Evolutionary conservation across 148 eudicot genomes (phyloP), one percentile per base, ranked within the genome.

Genomic region (Mesembryanthemum crystallinum): DNA sequence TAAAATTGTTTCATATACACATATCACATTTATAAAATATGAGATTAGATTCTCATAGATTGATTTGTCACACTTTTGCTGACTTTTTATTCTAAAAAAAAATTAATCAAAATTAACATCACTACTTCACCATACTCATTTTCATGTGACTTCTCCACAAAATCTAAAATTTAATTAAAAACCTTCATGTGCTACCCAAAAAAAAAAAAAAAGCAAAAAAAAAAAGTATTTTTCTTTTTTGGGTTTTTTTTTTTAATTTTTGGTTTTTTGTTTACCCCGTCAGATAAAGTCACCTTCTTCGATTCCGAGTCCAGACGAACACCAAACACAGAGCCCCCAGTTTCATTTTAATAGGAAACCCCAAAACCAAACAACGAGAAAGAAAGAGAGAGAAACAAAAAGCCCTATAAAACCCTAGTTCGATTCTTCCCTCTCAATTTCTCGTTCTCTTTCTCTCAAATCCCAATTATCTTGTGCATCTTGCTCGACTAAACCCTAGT

Each of bases 351-450:
- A 63, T 9, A 15, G 3, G 27, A 39, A n/a, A n/a, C n/a, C 23
- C 27, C 3, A 15, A 9, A 49, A 43, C 8, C 51, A 39, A 67
- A 42, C 27, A 47, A 32, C 43, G 28, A 52, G 58, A 49, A 37
- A 69, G 15, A 32, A 20, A 29, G 54, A 43, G 43, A 9, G 55
- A 64, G 58, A 17, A 32, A 33, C 13, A 5, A 32, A 28, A 37
- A 76, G 11, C 51, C 43, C 33, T 15, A 33, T 42, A 76, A 76
- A 81, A 81, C 83, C 77, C 83, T 76, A 80, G 51, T 76, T 79
- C 72, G 12, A 67, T 58, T 42, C 60, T 17, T 6, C 21, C 27
- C 49, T 32, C 29, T 17, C 24, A 47, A 69, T 29, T 52, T 49
- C 71, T 45, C 45, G 33, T 14, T 21, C 23, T 64, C n/a, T 32